Conservation (phyloP, 371 early-diverging fungal species). For the Dichotomocladium elegans region DNA sequence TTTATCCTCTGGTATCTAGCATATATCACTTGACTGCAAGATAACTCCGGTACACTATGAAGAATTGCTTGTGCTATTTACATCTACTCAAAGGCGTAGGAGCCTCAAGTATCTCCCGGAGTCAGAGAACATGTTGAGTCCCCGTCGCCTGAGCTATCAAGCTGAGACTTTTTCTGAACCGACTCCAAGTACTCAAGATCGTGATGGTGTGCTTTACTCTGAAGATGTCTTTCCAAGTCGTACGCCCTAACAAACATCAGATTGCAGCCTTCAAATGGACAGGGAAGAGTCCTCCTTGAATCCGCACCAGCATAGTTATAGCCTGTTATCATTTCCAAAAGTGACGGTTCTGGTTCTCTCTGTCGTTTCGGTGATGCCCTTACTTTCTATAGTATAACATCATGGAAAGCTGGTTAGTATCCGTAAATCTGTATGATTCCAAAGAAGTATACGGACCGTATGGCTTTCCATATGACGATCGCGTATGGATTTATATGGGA, state of each 20-base stretch:
- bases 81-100: no score
- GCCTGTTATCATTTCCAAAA: conserved; percentile 10
- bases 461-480: conserved; percentile 40
- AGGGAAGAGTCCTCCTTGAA: conserved; percentile 1
- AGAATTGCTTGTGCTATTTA: no score
- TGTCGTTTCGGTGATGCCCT: conserved; percentile 1
- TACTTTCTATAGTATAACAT: neutral
- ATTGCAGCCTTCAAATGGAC: conserved; percentile 15
- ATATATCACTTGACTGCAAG: no score
- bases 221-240: conserved; percentile 16
- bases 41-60: no score
- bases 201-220: conserved; percentile 9
- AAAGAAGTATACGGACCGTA: conserved; percentile 12
- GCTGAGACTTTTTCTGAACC: no score
- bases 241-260: conserved; percentile 12
- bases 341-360: neutral
- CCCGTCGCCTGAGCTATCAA: no score
- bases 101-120: no score
- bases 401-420: neutral
- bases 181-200: conserved; percentile 1
- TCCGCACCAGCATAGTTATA: conserved; percentile 7
- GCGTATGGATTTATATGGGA: conserved; percentile 55
- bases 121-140: no score
- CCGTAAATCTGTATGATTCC: neutral
- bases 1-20: no score